phyloP scores from a whole-genome alignment of 2,329 filamentous ascomycete species.

The Diaporthe batatas region DNA sequence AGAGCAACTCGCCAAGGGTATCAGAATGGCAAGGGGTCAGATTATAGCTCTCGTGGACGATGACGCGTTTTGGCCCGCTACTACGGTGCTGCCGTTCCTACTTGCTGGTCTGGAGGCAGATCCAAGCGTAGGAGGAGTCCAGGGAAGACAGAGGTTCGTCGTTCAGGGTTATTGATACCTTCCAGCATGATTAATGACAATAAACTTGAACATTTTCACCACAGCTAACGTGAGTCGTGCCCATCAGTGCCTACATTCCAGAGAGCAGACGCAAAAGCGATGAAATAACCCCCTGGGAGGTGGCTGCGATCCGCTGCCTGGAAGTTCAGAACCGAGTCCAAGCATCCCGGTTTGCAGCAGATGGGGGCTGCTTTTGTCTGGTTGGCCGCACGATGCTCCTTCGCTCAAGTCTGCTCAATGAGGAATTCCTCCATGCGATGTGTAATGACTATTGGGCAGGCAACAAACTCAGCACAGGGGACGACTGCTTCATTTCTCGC shows the following conservation, averaged over 20 bases:
- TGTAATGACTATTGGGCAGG: slow-evolving; percentile 28
- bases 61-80: not conserved
- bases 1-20: slow-evolving; percentile 8
- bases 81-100: not conserved
- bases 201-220: accelerated
- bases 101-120: slow-evolving; percentile 12
- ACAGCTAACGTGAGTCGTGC: not conserved
- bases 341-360: slow-evolving; percentile 13
- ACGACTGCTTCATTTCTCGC: slow-evolving; percentile 25
- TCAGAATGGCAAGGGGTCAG: not conserved
- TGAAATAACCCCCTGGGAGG: slow-evolving; percentile 12
- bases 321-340: slow-evolving; percentile 13
- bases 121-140: not conserved
- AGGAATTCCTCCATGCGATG: slow-evolving; percentile 5
- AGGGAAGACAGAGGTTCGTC: slow-evolving; percentile 14
- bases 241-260: not conserved
- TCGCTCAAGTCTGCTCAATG: not conserved
- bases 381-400: slow-evolving; percentile 17
- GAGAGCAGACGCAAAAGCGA: not conserved
- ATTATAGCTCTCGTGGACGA: slow-evolving; percentile 25
- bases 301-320: slow-evolving; percentile 13
- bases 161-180: no score
- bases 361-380: slow-evolving; percentile 23
- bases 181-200: accelerated
- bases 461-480: slow-evolving; percentile 24